Percentiles rank a stretch among this genome's conserved stretches.
Conservation (phyloP, 2,329 filamentous ascomycete genomes). For the Colletotrichum salicis region DNA sequence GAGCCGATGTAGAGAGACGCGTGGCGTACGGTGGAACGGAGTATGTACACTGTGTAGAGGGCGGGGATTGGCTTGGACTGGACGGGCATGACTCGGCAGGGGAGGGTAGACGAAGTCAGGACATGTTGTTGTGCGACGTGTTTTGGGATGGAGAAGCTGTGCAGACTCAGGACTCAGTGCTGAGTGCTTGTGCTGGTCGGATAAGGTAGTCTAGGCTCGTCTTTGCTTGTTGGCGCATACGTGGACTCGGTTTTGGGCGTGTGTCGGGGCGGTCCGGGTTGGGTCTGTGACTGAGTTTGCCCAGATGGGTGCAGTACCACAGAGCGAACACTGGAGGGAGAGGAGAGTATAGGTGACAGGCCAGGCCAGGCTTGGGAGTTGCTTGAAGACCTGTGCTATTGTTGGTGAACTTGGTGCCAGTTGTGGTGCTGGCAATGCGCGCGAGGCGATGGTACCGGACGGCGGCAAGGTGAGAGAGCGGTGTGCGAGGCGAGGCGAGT, state of each 20-base stretch:
- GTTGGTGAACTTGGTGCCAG: neutral
- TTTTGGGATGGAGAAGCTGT: conserved; percentile 19
- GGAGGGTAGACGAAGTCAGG: conserved; percentile 27
- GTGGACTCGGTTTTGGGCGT: conserved; percentile 32
- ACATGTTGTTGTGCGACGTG: conserved; percentile 33
- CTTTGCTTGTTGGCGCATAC: conserved; percentile 12
- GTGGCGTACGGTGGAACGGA: conserved; percentile 82
- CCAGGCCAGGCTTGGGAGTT: neutral
- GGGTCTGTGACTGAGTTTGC: neutral
- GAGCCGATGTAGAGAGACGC: conserved; percentile 87
- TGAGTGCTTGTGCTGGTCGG: conserved; percentile 1
- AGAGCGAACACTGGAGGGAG: neutral
- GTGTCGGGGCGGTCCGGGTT: conserved; percentile 23
- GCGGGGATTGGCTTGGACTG: conserved; percentile 76
- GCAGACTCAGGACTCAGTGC: neutral
- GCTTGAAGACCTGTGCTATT: neutral
- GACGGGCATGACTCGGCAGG: conserved; percentile 50
- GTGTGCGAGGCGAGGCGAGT: conserved; percentile 10
- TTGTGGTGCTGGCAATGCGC: neutral
- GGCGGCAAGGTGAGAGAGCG: conserved; percentile 13
- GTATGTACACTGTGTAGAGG: conserved; percentile 92
- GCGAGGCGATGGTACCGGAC: conserved; percentile 3
- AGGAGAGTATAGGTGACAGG: neutral
- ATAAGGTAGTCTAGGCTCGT: conserved; percentile 23
- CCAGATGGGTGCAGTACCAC: neutral